Evolutionary conservation across 768 basidiomycete genomes (phyloP).

Genomic region (Tulasnella sp.): DNA sequence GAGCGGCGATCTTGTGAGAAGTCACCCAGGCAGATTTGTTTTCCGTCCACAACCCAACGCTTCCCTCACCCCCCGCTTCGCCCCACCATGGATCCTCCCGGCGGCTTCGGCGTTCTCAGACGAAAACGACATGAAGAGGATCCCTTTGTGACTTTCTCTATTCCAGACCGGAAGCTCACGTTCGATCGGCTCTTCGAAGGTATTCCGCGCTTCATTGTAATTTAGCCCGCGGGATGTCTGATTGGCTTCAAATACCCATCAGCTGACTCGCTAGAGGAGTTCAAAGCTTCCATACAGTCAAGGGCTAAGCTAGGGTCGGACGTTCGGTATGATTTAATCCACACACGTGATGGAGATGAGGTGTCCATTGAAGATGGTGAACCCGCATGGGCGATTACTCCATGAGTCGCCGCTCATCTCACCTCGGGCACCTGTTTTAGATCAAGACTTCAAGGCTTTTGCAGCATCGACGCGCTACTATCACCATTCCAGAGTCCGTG

Average conservation of each 20-base stretch:
- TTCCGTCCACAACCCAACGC: conserved; percentile 44
- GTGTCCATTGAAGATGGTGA: conserved; percentile 80
- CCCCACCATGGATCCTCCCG: conserved; percentile 55
- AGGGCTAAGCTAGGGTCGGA: conserved; percentile 55
- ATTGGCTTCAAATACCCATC: conserved; percentile 18
- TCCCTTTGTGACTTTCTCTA: conserved; percentile 43
- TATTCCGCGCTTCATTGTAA: conserved; percentile 32
- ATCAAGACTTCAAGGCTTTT: conserved; percentile 24
- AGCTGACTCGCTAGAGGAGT: conserved; percentile 62
- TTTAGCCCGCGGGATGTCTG: conserved; percentile 27
- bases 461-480: conserved; percentile 17
- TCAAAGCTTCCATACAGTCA: conserved; percentile 54
- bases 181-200: conserved; percentile 48
- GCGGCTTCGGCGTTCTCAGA: conserved; percentile 42
- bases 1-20: conserved; percentile 34
- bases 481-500: conserved; percentile 12
- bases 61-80: conserved; percentile 46
- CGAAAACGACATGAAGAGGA: conserved; percentile 33
- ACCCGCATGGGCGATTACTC: conserved; percentile 29
- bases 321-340: conserved; percentile 44
- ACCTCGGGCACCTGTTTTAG: not conserved
- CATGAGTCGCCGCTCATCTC: not conserved
- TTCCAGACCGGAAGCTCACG: conserved; percentile 37
- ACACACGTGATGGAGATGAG: conserved; percentile 51
- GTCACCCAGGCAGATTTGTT: conserved; percentile 37